Evolutionary conservation across 2,329 filamentous ascomycete species (phyloP), one percentile per base, ranked within the genome.

Genomic region (Aureobasidium namibiae): DNA sequence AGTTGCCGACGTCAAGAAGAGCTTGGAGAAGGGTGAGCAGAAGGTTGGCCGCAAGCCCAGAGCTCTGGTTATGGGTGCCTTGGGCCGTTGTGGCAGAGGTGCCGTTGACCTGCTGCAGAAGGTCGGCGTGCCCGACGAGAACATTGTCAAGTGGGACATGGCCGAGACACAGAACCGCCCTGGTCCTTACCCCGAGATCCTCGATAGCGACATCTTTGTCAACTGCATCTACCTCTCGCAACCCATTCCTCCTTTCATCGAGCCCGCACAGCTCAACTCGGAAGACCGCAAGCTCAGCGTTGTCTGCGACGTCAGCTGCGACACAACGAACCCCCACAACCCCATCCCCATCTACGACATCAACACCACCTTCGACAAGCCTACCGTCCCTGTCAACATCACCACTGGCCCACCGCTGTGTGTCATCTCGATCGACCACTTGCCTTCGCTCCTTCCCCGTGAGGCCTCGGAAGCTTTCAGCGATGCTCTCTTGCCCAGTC

Each of bases 381-480:
- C 92, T n/a, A 96, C 90, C 1, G 86, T 95, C 0, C 81, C 85
- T 1, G 88, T 94, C 24, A 77, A 83, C 34, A 84, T 80, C 64
- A 82, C 76, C 68, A 75, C 79, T 58, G 76, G 77, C 56, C 81
- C 84, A 0, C 80, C 82, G 8, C 75, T 96, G 60, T 86, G 82
- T 49, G 89, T 96, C 66, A 95, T 96, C 74, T 88, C 85, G 71
- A 94, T 95, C 68, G 89, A 95, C 73, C 90, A 95, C 70, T 80
- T 95, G 56, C 90, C 90, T 4, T 88, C 85, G 56, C 82, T 96
- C 65, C 79, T 97, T 38, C 89, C 92, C 1, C 81, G 92, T 56
- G 92, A 96, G 76, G 86, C 90, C 26, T 90, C 85, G 44, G 91
- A 96, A 75, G 86, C 86, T 21, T 96, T 95, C 76, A 90, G 86